Base-by-base conservation (phyloP, 306 rosid species). In the Leucaena leucocephala region DNA sequence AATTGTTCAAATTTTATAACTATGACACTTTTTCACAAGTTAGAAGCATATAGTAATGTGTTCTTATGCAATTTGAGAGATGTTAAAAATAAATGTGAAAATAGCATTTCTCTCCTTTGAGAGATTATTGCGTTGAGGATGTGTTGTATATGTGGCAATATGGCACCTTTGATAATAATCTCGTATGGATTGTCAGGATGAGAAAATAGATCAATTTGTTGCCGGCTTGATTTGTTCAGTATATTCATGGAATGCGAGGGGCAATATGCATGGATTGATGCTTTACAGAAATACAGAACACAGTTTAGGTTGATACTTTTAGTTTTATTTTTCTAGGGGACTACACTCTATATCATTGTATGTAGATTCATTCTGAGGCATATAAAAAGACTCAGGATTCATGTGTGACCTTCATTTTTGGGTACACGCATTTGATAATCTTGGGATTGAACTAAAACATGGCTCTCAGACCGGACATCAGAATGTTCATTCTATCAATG, bases 381-480 rank as follows among this genome's bases (percentile, higher is more conserved):
- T 54, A 6, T 72, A 34, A 35, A 27, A 49, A 73, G 69, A 78
- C 76, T 49, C 71, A 46, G 65, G 44, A 71, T 63, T n/a, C 43
- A 13, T 63, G 68, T 71, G 75, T 45, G 38, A 6, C 65, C 55
- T 77, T 44, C 48, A 72, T 54, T 82, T 77, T 22, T 55, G 54
- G 67, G 59, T 64, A 16, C 50, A 38, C 33, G 9, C 35, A n/a
- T 66, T 46, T 63, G 74, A 68, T 68, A 38, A 78, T 78, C 22
- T 21, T 46, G 76, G 39, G 58, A 49, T 48, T 58, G 66, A 75
- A 39, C 44, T 54, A 5, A 68, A 66, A 34, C 68, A 36, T 78
- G 58, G 48, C 66, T 65, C 9, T 14, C 59, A 35, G 57, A 36
- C 39, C 38, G 42, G 55, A 6, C 46, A 42, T 57, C 78, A 58